phyloP scores from a whole-genome alignment of 768 basidiomycete species.

The Rickenella mellea region DNA sequence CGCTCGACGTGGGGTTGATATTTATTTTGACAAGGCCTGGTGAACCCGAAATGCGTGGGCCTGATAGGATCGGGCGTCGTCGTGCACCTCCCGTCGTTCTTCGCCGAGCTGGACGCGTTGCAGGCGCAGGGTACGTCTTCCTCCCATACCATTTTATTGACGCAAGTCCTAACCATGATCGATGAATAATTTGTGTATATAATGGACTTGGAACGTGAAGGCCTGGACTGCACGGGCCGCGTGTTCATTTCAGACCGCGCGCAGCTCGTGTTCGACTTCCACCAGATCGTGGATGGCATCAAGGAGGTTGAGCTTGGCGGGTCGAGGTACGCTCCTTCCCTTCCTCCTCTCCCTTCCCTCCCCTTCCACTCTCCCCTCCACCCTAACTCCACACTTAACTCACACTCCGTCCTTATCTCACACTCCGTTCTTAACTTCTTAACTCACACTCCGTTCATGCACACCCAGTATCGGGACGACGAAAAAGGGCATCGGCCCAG shows the following conservation, averaged over 20 bases:
- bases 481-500: conserved; percentile 96
- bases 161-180: neutral
- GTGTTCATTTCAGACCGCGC: conserved; percentile 93
- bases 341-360: neutral
- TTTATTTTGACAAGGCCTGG: conserved; percentile 45
- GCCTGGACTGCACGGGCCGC: conserved; percentile 75
- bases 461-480: conserved; percentile 85
- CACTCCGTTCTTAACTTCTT: neutral
- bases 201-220: too few species aligned
- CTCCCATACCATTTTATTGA: neutral
- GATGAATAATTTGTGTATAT: neutral
- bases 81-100: conserved; percentile 91
- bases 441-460: neutral
- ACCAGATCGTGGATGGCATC: conserved; percentile 97
- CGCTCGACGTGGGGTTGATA: neutral
- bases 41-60: conserved; percentile 78
- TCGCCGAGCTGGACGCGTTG: conserved; percentile 82
- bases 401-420: neutral
- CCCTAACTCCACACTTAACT: neutral
- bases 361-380: neutral
- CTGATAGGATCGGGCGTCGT: conserved; percentile 95
- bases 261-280: conserved; percentile 97
- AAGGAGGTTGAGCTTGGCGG: conserved; percentile 97
- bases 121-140: conserved; percentile 63
- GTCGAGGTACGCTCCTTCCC: conserved; percentile 40